These are phyloP conservation scores for Entoloma clypeatum DNA, from an alignment of 1,284 basidiomycete genomes.

Conservation along the genomic window DNA sequence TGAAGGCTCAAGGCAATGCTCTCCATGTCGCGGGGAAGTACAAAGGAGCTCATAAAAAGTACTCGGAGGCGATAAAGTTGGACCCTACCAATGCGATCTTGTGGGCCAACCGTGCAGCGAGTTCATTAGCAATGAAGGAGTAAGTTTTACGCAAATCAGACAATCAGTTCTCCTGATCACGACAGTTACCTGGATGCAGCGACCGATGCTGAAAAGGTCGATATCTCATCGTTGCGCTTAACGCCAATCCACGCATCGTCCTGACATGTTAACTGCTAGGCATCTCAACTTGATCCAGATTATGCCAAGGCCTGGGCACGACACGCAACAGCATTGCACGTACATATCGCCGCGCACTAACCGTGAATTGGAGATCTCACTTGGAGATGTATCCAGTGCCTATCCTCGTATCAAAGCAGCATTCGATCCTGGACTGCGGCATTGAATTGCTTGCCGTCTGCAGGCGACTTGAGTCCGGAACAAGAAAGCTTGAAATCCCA, in stretches of 20 bases:
- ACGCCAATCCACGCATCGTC: neutral
- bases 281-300: slow-evolving; percentile 29
- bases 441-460: slow-evolving; percentile 23
- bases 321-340: slow-evolving; percentile 26
- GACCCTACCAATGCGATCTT: slow-evolving; percentile 30
- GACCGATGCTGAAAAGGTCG: slow-evolving; percentile 27
- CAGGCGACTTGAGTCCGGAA: slow-evolving; percentile 20
- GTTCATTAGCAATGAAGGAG: slow-evolving; percentile 28
- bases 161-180: neutral
- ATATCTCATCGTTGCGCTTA: neutral
- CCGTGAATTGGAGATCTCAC: neutral
- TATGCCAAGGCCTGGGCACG: slow-evolving; percentile 34
- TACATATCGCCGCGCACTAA: slow-evolving; percentile 16
- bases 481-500: slow-evolving; percentile 28
- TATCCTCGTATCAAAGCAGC: slow-evolving; percentile 18
- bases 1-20: slow-evolving; percentile 29
- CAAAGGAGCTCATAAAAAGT: slow-evolving; percentile 27
- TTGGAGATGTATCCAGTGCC: neutral
- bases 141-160: slow-evolving; percentile 9
- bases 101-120: slow-evolving; percentile 32
- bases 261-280: slow-evolving; percentile 18
- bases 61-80: slow-evolving; percentile 30
- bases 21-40: slow-evolving; percentile 24
- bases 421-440: slow-evolving; percentile 29
- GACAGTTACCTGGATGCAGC: slow-evolving; percentile 27